Base-by-base conservation (phyloP, 2,329 filamentous ascomycete species). In the Stagonosporopsis rhizophila region DNA sequence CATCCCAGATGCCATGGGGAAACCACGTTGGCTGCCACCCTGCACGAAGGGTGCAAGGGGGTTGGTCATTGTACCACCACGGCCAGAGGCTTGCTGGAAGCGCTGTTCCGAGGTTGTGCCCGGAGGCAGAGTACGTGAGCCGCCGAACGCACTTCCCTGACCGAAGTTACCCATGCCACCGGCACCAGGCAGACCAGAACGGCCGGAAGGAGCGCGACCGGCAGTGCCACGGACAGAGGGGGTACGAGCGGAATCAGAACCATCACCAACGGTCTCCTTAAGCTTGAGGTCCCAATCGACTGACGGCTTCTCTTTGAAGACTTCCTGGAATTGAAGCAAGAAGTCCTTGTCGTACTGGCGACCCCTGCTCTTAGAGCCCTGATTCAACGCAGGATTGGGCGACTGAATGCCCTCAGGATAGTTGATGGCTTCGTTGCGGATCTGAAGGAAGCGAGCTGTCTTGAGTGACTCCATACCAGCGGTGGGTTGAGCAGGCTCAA, bases 311-410 rank as follows among this genome's bases (percentile, higher is more conserved):
- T 99, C 95, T 61, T 92, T 96, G 80, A 97, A 99, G 19, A 96
- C 92, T 68, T 86, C 86, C 80, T 97, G 91, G 83, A 99, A 99
- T 74, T 99, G 95, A 27, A 99, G 83, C 79, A 99, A 81, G 82
- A 99, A 99, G 68, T 89, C 89, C 70, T 93, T 91, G 79, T 98
- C 92, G 77, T 99, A 99, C 76, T 96, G 93, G 82, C 96, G 96
- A 38, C 87, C 89, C 76, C 87, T 89, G 60, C 87, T 87, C 80
- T 93, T 94, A 77, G 89, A 91, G 30, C 86, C 83, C 25, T 91
- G 89, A 76, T 98, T 99, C 63, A 97, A 80, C 2, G 94, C 91
- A 11, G 94, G 92, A 78, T 97, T 98, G 7, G 95, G 95, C 23
- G 93, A 96, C 59, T 84, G 86, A 74, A 98, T 89, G 51, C 91